Evolutionary conservation across 352 stramenopile species (phyloP), one percentile per base, ranked within the genome.

Genomic region (Pythium guiyangense): DNA sequence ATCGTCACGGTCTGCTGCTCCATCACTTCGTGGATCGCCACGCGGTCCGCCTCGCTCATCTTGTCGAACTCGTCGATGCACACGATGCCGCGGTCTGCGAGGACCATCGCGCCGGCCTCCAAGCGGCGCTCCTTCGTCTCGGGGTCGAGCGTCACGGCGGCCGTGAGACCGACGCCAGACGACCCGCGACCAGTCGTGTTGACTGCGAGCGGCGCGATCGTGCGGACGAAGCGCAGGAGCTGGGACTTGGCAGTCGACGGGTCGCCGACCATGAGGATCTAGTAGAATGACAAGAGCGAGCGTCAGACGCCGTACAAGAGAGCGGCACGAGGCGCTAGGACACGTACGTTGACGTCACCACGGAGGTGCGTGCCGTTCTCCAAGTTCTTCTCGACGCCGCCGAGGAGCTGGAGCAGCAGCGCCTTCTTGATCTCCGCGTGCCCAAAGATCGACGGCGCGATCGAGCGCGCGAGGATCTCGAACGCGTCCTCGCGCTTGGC

Each of bases 21-120:
- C 94, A 99, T 99, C n/a, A 96, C 97, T 82, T 99, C 97, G 77
- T 99, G 97, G 10, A 99, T 99, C 4, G 98, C 97, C 20, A 99
- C 98, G 43, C 97, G 92, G 90, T 99, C 97, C 15, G 86, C 90
- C 71, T 99, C 84, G 67, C 83, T 97, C 96, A 99, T 99, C 71
- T 99, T 98, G 65, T 99, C 96, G 52, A 99, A 99, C 69, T 99
- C 98, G 75, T 99, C 98, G 37, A 99, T 99, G 70, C 97, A 99
- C 20, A 99, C 97, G 51, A 99, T 88, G 39, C 98, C 97, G 27
- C 97, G 71, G 70, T 99, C 98, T 4, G 97, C 98, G 15, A 99
- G 72, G 10, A 99, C 97, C 96, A 99, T 99, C 6, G 98, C 98
- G 55, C 98, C 97, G 27, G 97, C 98, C 78, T 99, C 98, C 60